Conservation (phyloP, 31 red algal genomes). For the Odonthalia washingtoniensis region DNA sequence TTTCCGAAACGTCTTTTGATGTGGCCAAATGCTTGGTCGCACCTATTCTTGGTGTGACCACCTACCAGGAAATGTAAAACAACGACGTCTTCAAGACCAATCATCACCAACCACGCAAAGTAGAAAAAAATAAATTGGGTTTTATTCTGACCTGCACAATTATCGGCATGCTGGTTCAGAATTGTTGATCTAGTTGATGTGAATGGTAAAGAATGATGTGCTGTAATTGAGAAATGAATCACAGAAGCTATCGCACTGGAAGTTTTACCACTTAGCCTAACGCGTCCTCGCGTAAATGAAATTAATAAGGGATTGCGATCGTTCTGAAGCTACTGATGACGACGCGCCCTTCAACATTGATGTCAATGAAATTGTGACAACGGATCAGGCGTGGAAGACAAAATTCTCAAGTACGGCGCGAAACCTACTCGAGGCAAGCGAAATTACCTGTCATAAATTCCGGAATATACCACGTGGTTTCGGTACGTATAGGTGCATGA, state of each 20-base stretch:
- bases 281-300: no score
- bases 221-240: constrained; percentile 2
- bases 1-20: not conserved
- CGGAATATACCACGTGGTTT: no score
- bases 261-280: constrained; percentile 47
- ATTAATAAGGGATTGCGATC: no score
- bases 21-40: constrained; percentile 7
- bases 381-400: no score
- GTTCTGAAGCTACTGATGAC: no score
- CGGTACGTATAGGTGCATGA: no score
- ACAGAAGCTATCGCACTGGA: constrained; percentile 20
- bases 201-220: not conserved
- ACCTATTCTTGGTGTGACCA: constrained; percentile 26
- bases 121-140: not conserved
- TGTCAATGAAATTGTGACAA: no score
- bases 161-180: constrained; percentile 20
- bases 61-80: not conserved
- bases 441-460: no score
- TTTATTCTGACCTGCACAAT: not conserved
- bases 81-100: not conserved
- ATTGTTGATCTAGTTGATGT: no score
- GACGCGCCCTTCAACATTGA: no score
- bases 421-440: no score
- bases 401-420: no score
- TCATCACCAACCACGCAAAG: not conserved